Evolutionary conservation across 805 yeast genomes (phyloP), one percentile per base, ranked within the genome.

Genomic region (Metschnikowia lochheadii): DNA sequence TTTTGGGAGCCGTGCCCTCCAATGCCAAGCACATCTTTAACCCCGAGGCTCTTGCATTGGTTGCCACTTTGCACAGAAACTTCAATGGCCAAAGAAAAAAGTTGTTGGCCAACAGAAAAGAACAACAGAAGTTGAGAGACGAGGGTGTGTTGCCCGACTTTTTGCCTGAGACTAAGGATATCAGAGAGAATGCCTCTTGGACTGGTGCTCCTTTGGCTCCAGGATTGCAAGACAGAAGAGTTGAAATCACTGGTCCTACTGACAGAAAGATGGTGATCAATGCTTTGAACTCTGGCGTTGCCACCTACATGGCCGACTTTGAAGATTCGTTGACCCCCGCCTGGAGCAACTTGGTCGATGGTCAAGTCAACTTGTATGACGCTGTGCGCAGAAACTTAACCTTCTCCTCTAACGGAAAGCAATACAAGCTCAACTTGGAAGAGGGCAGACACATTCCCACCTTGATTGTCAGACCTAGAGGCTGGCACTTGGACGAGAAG

Each of bases 321-420:
- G 95, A 87, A 68, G 94, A 87, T 67, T 85, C 91, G 15, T 81
- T 87, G 60, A 82, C 92, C 17, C 95, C 95, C 60, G 86, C 95
- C 26, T 87, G 94, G 94, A 69, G 71, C 55, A 87, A 85, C 68
- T 77, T 85, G 74, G 79, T 86, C 49, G 87, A 85, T 62, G 95
- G 94, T 48, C 94, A 87, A 69, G 88, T 84, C 50, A 85, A 87
- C 65, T 69, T 87, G 61, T 85, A 77, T 64, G 95, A 87, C 63
- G 91, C 84, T 17, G 80, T 86, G 45, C 80, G 95, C 69, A 78
- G 82, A 63, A 79, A 83, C 62, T 77, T 87, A 61, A 67, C 59
- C 36, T 70, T 58, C 55, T 60, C 58, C 20, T 57, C 76, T 59
- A 70, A 76, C 62, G 75, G 75, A 55, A 67, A 82, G 73, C 61